Evolutionary conservation across 306 rosid species (phyloP).

Genomic region (Pterocarpus macrocarpus): DNA sequence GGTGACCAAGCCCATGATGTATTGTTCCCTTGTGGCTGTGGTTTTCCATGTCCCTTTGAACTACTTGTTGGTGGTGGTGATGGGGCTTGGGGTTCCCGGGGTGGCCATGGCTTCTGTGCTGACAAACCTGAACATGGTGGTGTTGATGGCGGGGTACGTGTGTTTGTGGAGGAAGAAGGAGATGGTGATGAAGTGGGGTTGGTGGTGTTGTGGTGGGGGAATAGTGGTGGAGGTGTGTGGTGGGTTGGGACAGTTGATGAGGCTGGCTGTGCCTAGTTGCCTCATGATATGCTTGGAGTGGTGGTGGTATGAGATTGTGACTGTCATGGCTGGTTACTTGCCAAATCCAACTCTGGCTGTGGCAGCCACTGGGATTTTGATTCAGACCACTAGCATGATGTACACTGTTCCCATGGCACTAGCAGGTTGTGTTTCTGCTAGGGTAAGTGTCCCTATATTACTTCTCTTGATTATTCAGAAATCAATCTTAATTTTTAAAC

Average conservation of each 20-base stretch:
- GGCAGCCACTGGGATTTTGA: conserved; percentile 94
- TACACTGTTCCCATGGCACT: conserved; percentile 98
- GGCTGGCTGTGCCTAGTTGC: conserved; percentile 88
- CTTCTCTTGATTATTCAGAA: neutral
- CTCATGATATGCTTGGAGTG: conserved; percentile 94
- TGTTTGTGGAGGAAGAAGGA: conserved; percentile 54
- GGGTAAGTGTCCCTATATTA: conserved; percentile 55
- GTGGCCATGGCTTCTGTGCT: conserved; percentile 91
- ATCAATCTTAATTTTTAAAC: too few species aligned
- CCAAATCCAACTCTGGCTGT: conserved; percentile 75
- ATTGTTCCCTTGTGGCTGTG: conserved; percentile 81
- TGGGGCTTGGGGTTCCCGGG: conserved; percentile 77
- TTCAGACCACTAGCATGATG: conserved; percentile 99
- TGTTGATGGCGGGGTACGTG: conserved; percentile 74
- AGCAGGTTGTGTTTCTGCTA: conserved; percentile 93
- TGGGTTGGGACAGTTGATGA: conserved; percentile 69
- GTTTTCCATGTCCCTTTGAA: conserved; percentile 79
- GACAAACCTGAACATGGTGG: conserved; percentile 82
- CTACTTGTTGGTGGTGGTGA: conserved; percentile 55
- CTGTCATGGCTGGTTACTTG: conserved; percentile 88
- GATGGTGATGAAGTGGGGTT: conserved; percentile 56
- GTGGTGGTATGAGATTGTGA: conserved; percentile 99
- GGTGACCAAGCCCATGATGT: conserved; percentile 92
- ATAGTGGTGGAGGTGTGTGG: conserved; percentile 42
- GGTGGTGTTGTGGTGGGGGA: conserved; percentile 41